phyloP scores from a whole-genome alignment of 1,139 yeast species.

The Tardiomyces blankii region DNA sequence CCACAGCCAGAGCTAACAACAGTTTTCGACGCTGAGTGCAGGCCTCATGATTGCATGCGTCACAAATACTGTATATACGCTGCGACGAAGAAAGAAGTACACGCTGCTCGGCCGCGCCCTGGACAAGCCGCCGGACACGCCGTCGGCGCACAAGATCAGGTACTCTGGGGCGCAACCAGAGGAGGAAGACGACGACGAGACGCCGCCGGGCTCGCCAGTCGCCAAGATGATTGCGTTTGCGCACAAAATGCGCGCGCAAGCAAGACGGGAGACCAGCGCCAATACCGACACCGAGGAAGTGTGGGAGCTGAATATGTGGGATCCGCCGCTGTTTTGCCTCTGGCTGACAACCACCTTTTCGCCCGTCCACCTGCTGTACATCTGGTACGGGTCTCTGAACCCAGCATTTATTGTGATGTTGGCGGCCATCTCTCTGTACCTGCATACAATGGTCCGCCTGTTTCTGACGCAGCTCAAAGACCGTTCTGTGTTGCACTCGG shows the following conservation, averaged over 20 bases:
- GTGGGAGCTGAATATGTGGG: conserved; percentile 52
- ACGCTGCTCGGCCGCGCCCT: conserved; percentile 30
- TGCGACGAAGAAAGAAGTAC: conserved; percentile 30
- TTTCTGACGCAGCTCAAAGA: conserved; percentile 44
- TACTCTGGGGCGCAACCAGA: conserved; percentile 11
- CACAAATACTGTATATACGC: conserved; percentile 26
- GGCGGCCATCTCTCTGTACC: conserved; percentile 30
- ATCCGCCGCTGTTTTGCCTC: conserved; percentile 43
- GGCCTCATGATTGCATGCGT: conserved; percentile 7
- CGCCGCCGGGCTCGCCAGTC: conserved; percentile 2
- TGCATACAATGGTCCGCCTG: conserved; percentile 31
- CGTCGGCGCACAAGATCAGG: conserved; percentile 28
- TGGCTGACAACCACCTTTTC: conserved; percentile 42
- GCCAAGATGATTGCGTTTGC: conserved; percentile 1
- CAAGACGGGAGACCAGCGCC: too few relatives aligned
- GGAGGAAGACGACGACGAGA: not conserved
- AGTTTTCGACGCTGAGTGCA: conserved; percentile 6
- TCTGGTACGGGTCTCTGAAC: conserved; percentile 33
- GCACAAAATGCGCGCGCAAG: not conserved
- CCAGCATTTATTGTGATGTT: conserved; percentile 25
- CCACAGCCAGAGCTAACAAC: not conserved
- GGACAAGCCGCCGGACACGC: conserved; percentile 28
- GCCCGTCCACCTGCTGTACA: conserved; percentile 39
- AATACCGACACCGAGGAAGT: conserved; percentile 6
- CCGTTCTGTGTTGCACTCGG: conserved; percentile 49